Evolutionary conservation across 306 rosid genomes (phyloP).

Genomic region (Begonia fuchsioides): DNA sequence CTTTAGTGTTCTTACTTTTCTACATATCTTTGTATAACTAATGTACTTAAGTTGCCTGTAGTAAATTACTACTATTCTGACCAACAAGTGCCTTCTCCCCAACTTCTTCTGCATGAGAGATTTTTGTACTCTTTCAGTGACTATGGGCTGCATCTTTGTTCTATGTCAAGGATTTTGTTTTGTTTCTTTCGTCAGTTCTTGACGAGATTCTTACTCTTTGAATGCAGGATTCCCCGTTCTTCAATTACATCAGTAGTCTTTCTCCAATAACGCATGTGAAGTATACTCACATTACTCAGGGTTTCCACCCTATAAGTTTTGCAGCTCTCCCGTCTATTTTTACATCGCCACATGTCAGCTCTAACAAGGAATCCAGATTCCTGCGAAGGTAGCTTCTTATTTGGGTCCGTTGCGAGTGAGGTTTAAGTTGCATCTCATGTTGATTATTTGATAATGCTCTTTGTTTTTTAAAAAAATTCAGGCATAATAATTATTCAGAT

Average conservation of each 20-base stretch:
- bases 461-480: not conserved
- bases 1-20: too few relatives aligned
- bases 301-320: constrained; percentile 56
- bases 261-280: constrained; percentile 82
- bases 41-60: too few relatives aligned
- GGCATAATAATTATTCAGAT: constrained; percentile 21
- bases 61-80: too few relatives aligned
- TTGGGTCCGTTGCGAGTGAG: too few relatives aligned
- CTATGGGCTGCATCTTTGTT: too few relatives aligned
- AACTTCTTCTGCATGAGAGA: too few relatives aligned
- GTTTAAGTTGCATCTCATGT: too few relatives aligned
- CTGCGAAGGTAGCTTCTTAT: constrained; percentile 32
- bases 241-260: constrained; percentile 56
- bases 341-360: constrained; percentile 65
- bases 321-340: constrained; percentile 67
- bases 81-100: too few relatives aligned
- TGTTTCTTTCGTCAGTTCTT: not conserved
- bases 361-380: constrained; percentile 72
- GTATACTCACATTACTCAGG: constrained; percentile 42
- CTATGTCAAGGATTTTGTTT: too few relatives aligned
- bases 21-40: too few relatives aligned
- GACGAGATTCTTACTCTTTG: not conserved
- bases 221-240: constrained; percentile 85
- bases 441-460: not conserved
- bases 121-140: too few relatives aligned